Base-by-base conservation (phyloP, 257 asterid genomes). In the Vinca minor region DNA sequence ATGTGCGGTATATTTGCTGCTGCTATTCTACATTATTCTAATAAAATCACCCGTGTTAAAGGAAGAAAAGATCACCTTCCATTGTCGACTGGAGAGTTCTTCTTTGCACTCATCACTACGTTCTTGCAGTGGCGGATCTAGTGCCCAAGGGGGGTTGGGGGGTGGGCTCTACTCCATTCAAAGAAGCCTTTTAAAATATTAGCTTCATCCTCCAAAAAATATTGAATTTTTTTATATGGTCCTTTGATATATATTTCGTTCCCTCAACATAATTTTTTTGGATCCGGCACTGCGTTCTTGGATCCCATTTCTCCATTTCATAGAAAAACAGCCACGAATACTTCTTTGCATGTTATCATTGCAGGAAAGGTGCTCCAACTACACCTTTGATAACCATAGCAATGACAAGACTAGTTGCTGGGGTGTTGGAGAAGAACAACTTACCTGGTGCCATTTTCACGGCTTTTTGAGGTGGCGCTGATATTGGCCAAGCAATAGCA, bases 361-460 rank as follows among this genome's bases (percentile, higher is more conserved):
- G 69, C 81, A 93, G 99, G 99, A 93, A 93, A 79, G 97, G 99
- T 65, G 99, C 99, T 82, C 99, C 99, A 48, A 85, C 99, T 34
- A 93, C 99, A 50, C 95, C 96, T 64, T 71, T 93, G 85, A 79
- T 87, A 62, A 93, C 97, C 62, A 74, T 93, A 69, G 97, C 96
- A 9, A 80, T 82, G 85, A 87, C 97, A 25, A 93, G 85, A 84
- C 74, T 93, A 50, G 80, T 93, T 61, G 88, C 95, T 59, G 89
- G 86, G 39, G 99, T 93, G 60, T 64, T 93, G 31, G 96, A 87
- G 87, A 89, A 81, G 79, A 93, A 89, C 84, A 83, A 87, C 73
- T 75, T 93, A 71, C 99, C 99, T 17, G 85, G 94, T 75, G 91
- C 96, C 59, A 80, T 93, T 69, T 90, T 93, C 76, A 89, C 99